Percentiles rank a stretch among this genome's conserved stretches.
Evolutionary conservation across 441 rosid genomes (phyloP).

Genomic region (Populus hybrid): DNA sequence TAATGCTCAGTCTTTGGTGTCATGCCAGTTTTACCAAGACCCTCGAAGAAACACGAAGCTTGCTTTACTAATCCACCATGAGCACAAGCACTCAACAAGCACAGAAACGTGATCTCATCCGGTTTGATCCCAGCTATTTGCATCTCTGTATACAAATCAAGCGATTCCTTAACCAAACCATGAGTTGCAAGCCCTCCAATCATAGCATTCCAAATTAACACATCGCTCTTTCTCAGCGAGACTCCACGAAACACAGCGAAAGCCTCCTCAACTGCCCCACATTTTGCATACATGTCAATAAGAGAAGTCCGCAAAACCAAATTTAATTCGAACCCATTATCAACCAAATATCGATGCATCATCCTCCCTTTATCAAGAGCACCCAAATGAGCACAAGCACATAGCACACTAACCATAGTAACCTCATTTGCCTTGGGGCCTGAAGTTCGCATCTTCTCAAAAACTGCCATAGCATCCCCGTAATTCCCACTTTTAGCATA

Average conservation of each 20-base stretch:
- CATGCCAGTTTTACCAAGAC: conserved; percentile 39
- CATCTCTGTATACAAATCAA: conserved; percentile 60
- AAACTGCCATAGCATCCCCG: conserved; percentile 54
- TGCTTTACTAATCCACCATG: conserved; percentile 69
- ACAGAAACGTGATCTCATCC: conserved; percentile 69
- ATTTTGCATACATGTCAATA: conserved; percentile 87
- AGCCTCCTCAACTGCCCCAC: conserved; percentile 73
- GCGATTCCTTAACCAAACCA: conserved; percentile 59
- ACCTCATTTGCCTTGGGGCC: conserved; percentile 68
- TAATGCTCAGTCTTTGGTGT: conserved; percentile 65
- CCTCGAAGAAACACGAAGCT: conserved; percentile 57
- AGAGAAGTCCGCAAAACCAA: conserved; percentile 64
- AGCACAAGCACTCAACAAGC: conserved; percentile 70
- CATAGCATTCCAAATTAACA: conserved; percentile 76
- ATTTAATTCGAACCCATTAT: conserved; percentile 44
- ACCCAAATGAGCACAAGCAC: conserved; percentile 87
- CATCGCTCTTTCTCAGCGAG: conserved; percentile 37
- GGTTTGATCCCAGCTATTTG: conserved; percentile 43
- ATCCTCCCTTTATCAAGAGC: conserved; percentile 55
- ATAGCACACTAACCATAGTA: conserved; percentile 77
- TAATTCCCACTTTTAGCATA: conserved; percentile 57
- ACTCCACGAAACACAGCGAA: conserved; percentile 44
- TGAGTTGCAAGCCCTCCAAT: conserved; percentile 81
- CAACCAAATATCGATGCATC: conserved; percentile 52
- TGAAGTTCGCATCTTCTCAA: conserved; percentile 44